Evolutionary conservation across 768 basidiomycete genomes (phyloP).

Genomic region (Leccinum subgranulosum): DNA sequence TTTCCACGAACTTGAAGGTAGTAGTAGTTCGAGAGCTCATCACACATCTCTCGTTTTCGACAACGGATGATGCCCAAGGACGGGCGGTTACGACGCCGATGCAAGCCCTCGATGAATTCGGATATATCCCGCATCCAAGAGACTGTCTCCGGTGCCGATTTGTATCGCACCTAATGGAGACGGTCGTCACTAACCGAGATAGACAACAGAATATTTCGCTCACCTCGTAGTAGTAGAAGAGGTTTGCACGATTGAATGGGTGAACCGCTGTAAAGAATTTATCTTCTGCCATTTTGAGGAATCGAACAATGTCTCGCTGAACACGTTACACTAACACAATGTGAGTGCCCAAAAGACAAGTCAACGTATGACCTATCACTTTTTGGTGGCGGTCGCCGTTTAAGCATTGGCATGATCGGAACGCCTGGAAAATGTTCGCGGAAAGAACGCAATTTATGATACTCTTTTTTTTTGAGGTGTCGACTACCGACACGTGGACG

Average conservation of each 20-base stretch:
- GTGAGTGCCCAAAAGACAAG: conserved; percentile 2
- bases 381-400: conserved; percentile 76
- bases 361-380: conserved; percentile 34
- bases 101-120: conserved; percentile 63
- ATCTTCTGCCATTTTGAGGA: conserved; percentile 54
- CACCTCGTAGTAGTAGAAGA: conserved; percentile 86
- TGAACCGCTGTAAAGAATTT: conserved; percentile 64
- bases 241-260: conserved; percentile 77
- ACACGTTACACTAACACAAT: conserved; percentile 55
- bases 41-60: conserved; percentile 63
- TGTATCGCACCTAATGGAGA: conserved; percentile 55
- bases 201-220: not conserved
- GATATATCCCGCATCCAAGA: conserved; percentile 62
- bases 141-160: conserved; percentile 46
- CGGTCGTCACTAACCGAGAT: not conserved
- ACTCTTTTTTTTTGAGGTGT: no score
- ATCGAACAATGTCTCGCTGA: conserved; percentile 67
- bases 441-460: conserved; percentile 68
- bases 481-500: no score
- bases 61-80: conserved; percentile 81
- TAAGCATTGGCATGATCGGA: conserved; percentile 88
- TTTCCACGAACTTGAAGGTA: no score
- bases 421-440: conserved; percentile 62
- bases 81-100: conserved; percentile 53
- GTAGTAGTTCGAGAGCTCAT: conserved; percentile 60